phyloP scores from a whole-genome alignment of 1,139 yeast species.

The Suzukiozyma palmioleophila region DNA sequence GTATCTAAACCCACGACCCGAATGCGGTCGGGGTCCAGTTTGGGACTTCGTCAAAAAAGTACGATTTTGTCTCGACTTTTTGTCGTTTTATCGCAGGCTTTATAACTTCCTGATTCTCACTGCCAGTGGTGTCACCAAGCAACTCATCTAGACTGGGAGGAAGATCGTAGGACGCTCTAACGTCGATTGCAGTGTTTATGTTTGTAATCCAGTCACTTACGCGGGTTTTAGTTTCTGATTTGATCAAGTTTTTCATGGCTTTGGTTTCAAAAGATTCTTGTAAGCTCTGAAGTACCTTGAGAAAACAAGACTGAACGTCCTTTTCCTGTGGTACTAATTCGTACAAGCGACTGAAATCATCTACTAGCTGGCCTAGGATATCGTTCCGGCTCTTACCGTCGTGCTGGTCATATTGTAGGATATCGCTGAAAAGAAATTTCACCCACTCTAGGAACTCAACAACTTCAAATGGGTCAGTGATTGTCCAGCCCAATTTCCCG shows the following conservation, averaged over 20 bases:
- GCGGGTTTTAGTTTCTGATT: slow-evolving; percentile 3
- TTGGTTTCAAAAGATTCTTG: background rate
- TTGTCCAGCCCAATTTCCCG: background rate
- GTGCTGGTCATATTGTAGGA: background rate
- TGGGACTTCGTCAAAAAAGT: slow-evolving; percentile 23
- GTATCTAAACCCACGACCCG: slow-evolving; percentile 15
- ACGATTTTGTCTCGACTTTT: slow-evolving; percentile 8
- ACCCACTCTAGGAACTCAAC: slow-evolving; percentile 19
- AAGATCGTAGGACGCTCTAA: slow-evolving; percentile 11
- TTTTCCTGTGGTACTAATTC: slow-evolving; percentile 1
- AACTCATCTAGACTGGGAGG: slow-evolving; percentile 25
- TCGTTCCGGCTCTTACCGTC: background rate
- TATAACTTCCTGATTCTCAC: background rate
- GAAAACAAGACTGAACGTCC: background rate
- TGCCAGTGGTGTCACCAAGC: slow-evolving; percentile 10
- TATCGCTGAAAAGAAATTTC: slow-evolving; percentile 5
- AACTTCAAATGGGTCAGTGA: slow-evolving; percentile 6
- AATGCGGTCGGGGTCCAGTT: slow-evolving; percentile 35
- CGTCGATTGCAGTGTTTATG: slow-evolving; percentile 3
- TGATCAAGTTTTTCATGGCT: slow-evolving; percentile 4
- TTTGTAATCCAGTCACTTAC: slow-evolving; percentile 6
- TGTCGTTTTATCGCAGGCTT: slow-evolving; percentile 3
- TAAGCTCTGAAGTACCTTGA: background rate
- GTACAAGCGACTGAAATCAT: background rate
- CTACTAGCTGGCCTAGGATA: background rate